phyloP scores from a whole-genome alignment of 352 stramenopile species.

The Plasmopara halstedii region DNA sequence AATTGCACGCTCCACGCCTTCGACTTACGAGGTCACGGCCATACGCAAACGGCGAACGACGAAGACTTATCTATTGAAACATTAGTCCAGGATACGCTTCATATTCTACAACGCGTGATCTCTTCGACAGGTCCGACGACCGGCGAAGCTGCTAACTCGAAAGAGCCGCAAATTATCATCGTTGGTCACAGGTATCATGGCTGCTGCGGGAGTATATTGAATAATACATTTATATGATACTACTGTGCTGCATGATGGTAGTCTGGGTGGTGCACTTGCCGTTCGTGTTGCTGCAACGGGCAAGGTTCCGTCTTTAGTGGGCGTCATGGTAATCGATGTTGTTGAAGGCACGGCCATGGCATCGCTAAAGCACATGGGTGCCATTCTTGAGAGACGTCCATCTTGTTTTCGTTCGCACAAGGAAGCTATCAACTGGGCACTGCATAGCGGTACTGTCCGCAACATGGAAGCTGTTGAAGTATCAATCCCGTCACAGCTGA shows the following conservation, averaged over 20 bases:
- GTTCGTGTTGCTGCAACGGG: slow-evolving; percentile 60
- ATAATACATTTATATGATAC: neutral
- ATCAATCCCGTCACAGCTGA: slow-evolving; percentile 77
- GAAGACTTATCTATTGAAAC: slow-evolving; percentile 65
- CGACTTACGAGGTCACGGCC: slow-evolving; percentile 75
- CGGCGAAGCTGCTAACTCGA: slow-evolving; percentile 9
- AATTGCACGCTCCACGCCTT: slow-evolving; percentile 73
- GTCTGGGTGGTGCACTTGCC: slow-evolving; percentile 75
- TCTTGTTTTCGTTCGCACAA: slow-evolving; percentile 52
- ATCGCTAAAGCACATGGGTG: slow-evolving; percentile 80
- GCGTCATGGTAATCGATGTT: slow-evolving; percentile 86
- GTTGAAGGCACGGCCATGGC: slow-evolving; percentile 83
- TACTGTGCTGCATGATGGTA: slow-evolving; percentile 13
- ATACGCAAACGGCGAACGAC: slow-evolving; percentile 52
- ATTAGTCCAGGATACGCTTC: slow-evolving; percentile 64
- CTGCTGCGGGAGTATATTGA: neutral
- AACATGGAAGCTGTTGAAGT: slow-evolving; percentile 68
- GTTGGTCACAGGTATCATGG: slow-evolving; percentile 62
- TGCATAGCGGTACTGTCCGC: slow-evolving; percentile 65
- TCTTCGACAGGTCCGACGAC: slow-evolving; percentile 16
- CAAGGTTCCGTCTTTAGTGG: slow-evolving; percentile 54
- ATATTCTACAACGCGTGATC: slow-evolving; percentile 46
- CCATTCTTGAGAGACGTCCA: slow-evolving; percentile 68
- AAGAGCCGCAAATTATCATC: slow-evolving; percentile 57
- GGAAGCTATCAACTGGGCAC: slow-evolving; percentile 73